Evolutionary conservation across 257 asterid species (phyloP).

Genomic region (Gentiana macrophylla): DNA sequence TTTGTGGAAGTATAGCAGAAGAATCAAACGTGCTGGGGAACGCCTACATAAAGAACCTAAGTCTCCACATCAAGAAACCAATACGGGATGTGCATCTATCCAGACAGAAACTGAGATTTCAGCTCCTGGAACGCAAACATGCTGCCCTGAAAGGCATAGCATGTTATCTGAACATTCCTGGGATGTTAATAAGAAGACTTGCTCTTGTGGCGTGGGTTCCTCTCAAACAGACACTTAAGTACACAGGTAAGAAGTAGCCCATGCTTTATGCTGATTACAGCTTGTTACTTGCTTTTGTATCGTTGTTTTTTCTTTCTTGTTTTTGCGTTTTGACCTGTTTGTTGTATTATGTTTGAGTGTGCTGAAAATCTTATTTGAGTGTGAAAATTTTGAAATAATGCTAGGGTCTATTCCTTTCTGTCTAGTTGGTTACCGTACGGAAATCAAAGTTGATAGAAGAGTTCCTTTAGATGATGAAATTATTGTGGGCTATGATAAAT

Average conservation of each 20-base stretch:
- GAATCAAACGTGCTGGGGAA: not conserved
- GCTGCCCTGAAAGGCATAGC: conserved; percentile 23
- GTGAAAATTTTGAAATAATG: too few species aligned
- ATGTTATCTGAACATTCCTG: conserved; percentile 23
- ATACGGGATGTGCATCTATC: conserved; percentile 1
- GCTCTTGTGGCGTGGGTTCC: conserved; percentile 8
- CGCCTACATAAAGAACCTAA: not conserved
- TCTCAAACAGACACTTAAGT: conserved; percentile 11
- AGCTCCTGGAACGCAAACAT: too few species aligned
- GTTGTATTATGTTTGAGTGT: not conserved
- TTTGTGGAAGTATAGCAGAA: too few species aligned
- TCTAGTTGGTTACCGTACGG: too few species aligned
- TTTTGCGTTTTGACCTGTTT: not conserved
- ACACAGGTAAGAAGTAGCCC: conserved; percentile 29
- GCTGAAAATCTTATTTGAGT: too few species aligned
- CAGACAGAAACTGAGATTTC: conserved; percentile 15
- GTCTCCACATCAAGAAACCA: conserved; percentile 3
- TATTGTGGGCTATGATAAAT: too few species aligned
- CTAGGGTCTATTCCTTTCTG: too few species aligned
- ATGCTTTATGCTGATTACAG: not conserved
- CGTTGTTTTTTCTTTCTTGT: not conserved
- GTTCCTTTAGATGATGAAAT: too few species aligned
- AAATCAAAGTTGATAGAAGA: too few species aligned
- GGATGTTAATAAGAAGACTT: conserved; percentile 16
- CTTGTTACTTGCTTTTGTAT: too few species aligned